A percentile compares a stretch with the other conserved stretches of the same genome.
Evolutionary conservation across 1,284 basidiomycete genomes (phyloP).

Genomic region (Xanthoconium separans): DNA sequence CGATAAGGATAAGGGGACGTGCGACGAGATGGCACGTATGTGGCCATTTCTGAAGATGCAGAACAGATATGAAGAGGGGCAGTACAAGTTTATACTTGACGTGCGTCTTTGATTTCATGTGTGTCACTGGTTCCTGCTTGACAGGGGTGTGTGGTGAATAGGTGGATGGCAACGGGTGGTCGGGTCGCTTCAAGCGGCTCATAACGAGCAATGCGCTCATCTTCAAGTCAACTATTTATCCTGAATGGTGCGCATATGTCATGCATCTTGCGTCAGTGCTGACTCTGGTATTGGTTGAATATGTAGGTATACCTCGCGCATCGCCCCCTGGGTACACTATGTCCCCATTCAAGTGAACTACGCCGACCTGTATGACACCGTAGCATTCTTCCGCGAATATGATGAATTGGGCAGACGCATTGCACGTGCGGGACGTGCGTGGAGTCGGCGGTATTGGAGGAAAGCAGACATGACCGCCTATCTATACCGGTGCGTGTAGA

Average conservation of each 20-base stretch:
- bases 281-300: too few species aligned
- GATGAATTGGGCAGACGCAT: constrained; percentile 58
- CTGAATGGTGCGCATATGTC: constrained; percentile 51
- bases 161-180: constrained; percentile 73
- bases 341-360: constrained; percentile 56
- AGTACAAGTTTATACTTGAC: too few species aligned
- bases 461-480: constrained; percentile 65
- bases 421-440: constrained; percentile 52
- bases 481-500: constrained; percentile 48
- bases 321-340: constrained; percentile 60
- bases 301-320: constrained; percentile 39
- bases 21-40: too few species aligned
- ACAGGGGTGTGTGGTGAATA: constrained; percentile 16
- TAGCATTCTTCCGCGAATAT: constrained; percentile 60
- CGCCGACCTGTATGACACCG: constrained; percentile 51
- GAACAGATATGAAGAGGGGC: too few species aligned
- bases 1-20: too few species aligned
- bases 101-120: too few species aligned
- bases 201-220: constrained; percentile 62
- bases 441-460: constrained; percentile 64
- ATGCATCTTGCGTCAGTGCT: background rate
- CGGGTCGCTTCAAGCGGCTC: constrained; percentile 63
- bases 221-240: constrained; percentile 64
- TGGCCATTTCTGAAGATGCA: too few species aligned
- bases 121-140: background rate